Percentiles rank a stretch among this genome's conserved stretches.
phyloP scores from a whole-genome alignment of 257 asterid genomes.

The Ophiorrhiza pumila region DNA sequence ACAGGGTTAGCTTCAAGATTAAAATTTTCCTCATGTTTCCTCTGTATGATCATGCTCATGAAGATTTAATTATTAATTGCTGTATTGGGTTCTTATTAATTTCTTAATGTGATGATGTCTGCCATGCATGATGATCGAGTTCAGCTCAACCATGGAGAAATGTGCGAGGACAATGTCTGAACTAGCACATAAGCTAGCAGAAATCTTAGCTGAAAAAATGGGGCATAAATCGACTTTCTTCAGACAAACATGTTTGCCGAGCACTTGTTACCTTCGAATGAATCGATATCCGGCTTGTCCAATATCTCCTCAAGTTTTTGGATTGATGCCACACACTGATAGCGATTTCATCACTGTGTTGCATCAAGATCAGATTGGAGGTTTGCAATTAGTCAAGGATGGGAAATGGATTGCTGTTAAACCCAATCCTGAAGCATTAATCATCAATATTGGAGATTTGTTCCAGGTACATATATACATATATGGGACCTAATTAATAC shows the following conservation, averaged over 20 bases:
- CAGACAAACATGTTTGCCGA: conserved; percentile 46
- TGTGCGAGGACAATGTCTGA: conserved; percentile 48
- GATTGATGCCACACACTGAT: conserved; percentile 81
- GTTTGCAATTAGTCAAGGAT: conserved; percentile 70
- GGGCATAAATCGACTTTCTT: conserved; percentile 43
- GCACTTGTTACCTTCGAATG: conserved; percentile 69
- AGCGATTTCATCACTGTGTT: conserved; percentile 76
- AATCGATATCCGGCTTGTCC: conserved; percentile 79
- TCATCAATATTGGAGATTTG: conserved; percentile 80
- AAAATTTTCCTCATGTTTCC: neutral
- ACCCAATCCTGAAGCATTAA: conserved; percentile 66
- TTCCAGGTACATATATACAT: conserved; percentile 53
- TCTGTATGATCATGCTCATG: no score
- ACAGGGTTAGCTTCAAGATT: neutral
- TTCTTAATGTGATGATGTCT: neutral
- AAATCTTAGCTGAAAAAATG: conserved; percentile 52
- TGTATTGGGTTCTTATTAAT: no score
- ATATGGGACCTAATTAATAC: no score
- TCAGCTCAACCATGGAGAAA: conserved; percentile 63
- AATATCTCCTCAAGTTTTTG: conserved; percentile 41
- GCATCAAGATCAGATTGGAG: conserved; percentile 81
- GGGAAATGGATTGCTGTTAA: conserved; percentile 77
- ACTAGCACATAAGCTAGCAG: conserved; percentile 52
- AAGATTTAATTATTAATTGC: neutral
- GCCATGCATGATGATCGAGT: neutral